Base-by-base conservation (phyloP, 2,329 filamentous ascomycete species). In the Aureobasidium subglaciale region DNA sequence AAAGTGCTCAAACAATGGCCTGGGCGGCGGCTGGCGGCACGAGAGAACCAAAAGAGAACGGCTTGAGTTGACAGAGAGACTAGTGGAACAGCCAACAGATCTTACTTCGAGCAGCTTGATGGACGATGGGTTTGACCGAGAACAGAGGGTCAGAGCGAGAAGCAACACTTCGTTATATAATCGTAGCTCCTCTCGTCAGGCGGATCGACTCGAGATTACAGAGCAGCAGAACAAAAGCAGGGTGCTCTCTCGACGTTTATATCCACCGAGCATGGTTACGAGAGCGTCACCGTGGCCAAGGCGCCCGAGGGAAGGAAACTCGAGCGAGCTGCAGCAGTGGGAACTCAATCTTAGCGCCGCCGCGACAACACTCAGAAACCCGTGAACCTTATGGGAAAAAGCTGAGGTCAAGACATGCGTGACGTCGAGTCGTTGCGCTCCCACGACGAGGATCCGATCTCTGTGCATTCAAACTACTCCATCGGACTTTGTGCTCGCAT, bases 141-240 rank as follows among this genome's bases (percentile, higher is more conserved):
- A 32, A 45, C 27, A 27, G 22, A 45, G 25, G 27, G 42, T 45
- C 42, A 9, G 42, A 16, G 42, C 27, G 25, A 22, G 27, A 45
- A 45, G 42, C 42, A 32, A 20, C 18, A 25, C 42, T 45, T 45
- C 27, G 10, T 10, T 45, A 45, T 43, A 30, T n/a, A 43, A 22
- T 11, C 20, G 16, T 22, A 20, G n/a, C 42, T 13, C 20, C 27
- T 34, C 29, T 34, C 34, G 46, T 50, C 32, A 50, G 46, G 46
- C 46, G 32, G 32, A 38, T 50, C 34, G 46, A 50, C 25, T 50
- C 46, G 30, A 50, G 46, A 50, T 50, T 50, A 32, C 46, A 50
- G 46, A 50, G 46, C 46, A 50, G 32, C 46, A 38, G 38, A 50
- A 50, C 46, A 50, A 52, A 52, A 41, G 24, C 46, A 50, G 24